A percentile compares a stretch with the other conserved stretches of the same genome.
Conservation (phyloP, 805 yeast species). For the Candida chilensis region DNA sequence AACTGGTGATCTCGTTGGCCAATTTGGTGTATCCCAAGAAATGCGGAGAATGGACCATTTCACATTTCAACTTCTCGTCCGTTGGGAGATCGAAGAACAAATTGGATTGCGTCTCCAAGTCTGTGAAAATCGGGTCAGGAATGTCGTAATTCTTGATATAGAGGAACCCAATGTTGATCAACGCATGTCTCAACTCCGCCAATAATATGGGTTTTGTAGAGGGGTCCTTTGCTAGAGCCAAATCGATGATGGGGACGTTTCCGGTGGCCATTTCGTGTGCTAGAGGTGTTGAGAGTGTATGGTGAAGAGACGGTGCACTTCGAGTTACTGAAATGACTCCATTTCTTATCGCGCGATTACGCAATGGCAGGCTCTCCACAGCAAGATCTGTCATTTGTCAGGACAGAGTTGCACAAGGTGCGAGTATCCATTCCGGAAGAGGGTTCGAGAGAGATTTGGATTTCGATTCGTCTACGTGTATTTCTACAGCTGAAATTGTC, state of each 20-base stretch:
- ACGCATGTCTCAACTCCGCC: conserved; percentile 28
- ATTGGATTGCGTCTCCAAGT: conserved; percentile 26
- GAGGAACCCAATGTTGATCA: conserved; percentile 49
- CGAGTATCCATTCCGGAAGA: too few relatives aligned
- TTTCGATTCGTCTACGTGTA: too few relatives aligned
- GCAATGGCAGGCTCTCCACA: too few relatives aligned
- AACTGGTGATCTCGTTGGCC: conserved; percentile 51
- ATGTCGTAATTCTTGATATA: conserved; percentile 40
- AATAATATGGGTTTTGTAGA: conserved; percentile 32
- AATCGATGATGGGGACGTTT: conserved; percentile 41
- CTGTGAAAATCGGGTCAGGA: conserved; percentile 22
- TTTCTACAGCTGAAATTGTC: too few relatives aligned
- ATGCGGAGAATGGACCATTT: conserved; percentile 48
- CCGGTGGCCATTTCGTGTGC: too few relatives aligned
- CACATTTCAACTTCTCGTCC: conserved; percentile 32
- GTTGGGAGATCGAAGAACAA: conserved; percentile 37
- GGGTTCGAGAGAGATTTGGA: too few relatives aligned
- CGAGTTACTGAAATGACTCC: too few relatives aligned
- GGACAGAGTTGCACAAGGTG: too few relatives aligned
- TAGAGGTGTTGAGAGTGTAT: too few relatives aligned
- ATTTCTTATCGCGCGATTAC: too few relatives aligned
- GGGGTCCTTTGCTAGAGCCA: conserved; percentile 28
- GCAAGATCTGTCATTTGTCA: too few relatives aligned
- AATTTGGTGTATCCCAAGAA: conserved; percentile 49
- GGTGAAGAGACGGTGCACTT: too few relatives aligned